Conservation (phyloP, 2,329 filamentous ascomycete genomes). For the Fusarium domesticum region DNA sequence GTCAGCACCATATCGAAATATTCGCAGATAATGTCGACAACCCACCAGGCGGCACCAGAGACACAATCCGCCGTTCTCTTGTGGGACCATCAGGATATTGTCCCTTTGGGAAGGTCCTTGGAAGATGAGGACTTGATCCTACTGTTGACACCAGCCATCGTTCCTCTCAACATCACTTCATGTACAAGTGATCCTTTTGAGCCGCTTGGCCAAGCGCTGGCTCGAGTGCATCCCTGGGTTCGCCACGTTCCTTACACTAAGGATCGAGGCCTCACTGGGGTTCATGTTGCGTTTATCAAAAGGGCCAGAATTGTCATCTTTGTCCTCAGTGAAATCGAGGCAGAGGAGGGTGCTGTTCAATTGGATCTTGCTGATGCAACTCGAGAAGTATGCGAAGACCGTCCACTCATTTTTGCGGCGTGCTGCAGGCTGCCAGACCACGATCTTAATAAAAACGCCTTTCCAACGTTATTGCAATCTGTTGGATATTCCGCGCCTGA, state of each 20-base stretch:
- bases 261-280: slow-evolving; percentile 59
- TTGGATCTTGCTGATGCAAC: slow-evolving; percentile 48
- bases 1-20: slow-evolving; percentile 13
- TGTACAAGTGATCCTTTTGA: slow-evolving; percentile 67
- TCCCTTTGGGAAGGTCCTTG: slow-evolving; percentile 48
- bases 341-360: slow-evolving; percentile 49
- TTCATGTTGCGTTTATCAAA: slow-evolving; percentile 61
- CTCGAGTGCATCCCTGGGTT: slow-evolving; percentile 56
- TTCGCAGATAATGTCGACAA: slow-evolving; percentile 22
- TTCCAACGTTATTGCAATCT: slow-evolving; percentile 52
- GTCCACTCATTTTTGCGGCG: slow-evolving; percentile 51
- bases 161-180: slow-evolving; percentile 42
- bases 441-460: slow-evolving; percentile 39
- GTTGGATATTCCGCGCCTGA: slow-evolving; percentile 46
- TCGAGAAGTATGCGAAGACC: slow-evolving; percentile 44
- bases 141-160: slow-evolving; percentile 56
- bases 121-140: slow-evolving; percentile 54
- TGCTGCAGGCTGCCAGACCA: slow-evolving; percentile 46
- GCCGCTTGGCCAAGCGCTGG: slow-evolving; percentile 62
- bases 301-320: slow-evolving; percentile 59
- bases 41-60: slow-evolving; percentile 6
- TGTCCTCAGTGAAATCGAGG: slow-evolving; percentile 52
- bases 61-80: slow-evolving; percentile 30
- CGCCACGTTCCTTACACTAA: slow-evolving; percentile 71
- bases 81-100: slow-evolving; percentile 44